Percentiles rank a stretch among this genome's conserved stretches.
Conservation (phyloP, 2,329 filamentous ascomycete species). For the Microsporum audouinii region DNA sequence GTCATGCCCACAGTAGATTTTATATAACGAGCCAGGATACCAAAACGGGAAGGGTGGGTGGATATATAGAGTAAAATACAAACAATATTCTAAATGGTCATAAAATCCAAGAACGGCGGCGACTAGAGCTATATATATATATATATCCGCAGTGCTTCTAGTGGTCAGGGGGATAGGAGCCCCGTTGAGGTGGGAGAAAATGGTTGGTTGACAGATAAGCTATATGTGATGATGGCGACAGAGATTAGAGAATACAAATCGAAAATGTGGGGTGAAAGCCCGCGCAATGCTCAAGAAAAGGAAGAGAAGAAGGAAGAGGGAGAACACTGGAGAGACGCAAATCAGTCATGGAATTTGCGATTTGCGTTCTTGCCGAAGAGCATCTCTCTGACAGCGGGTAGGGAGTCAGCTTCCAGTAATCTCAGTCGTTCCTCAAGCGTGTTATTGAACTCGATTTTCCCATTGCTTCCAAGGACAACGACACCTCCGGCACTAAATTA, state of each 20-base stretch:
- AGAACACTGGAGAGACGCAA: neutral
- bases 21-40: neutral
- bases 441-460: slow-evolving; percentile 98
- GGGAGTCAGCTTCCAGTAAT: slow-evolving; percentile 70
- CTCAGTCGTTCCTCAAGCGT: slow-evolving; percentile 85
- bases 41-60: neutral
- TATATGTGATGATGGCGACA: neutral
- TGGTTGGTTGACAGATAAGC: neutral
- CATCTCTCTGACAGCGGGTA: slow-evolving; percentile 72
- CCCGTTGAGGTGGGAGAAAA: neutral
- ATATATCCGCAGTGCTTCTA: neutral
- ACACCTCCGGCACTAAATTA: slow-evolving; percentile 65
- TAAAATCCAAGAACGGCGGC: neutral
- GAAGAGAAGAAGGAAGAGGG: neutral
- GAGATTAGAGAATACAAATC: slow-evolving; percentile 1
- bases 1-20: neutral
- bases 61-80: neutral
- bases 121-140: neutral
- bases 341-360: slow-evolving; percentile 85
- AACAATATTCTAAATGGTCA: neutral
- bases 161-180: neutral
- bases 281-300: neutral
- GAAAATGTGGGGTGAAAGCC: neutral
- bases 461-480: slow-evolving; percentile 63
- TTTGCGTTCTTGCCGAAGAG: slow-evolving; percentile 93